phyloP scores from a whole-genome alignment of 2,329 filamentous ascomycete species.

The Talaromyces sp. region DNA sequence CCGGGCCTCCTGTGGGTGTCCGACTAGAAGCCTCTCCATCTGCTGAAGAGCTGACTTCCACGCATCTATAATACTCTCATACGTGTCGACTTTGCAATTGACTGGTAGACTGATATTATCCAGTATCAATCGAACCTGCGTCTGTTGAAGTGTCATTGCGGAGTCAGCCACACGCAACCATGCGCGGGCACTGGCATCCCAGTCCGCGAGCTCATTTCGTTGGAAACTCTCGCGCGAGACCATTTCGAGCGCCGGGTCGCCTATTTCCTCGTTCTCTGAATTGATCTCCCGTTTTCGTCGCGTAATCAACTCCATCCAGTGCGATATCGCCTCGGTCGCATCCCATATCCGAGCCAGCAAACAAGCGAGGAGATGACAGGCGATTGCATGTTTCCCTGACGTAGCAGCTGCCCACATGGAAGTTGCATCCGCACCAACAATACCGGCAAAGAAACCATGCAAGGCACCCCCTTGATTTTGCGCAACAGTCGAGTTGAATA shows the following conservation, averaged over 20 bases:
- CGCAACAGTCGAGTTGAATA: background rate
- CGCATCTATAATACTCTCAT: background rate
- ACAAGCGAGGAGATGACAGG: constrained; percentile 29
- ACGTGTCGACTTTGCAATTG: background rate
- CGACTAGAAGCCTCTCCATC: background rate
- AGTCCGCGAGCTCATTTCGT: background rate
- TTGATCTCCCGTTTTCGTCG: background rate
- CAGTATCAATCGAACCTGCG: background rate
- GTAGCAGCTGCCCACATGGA: constrained; percentile 18
- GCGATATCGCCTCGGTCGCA: constrained; percentile 20
- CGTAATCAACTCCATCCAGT: constrained; percentile 27
- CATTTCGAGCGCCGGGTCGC: background rate
- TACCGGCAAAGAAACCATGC: constrained; percentile 5
- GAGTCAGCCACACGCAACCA: background rate
- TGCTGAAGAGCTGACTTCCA: background rate
- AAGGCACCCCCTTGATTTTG: too few species aligned
- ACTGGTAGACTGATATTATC: background rate
- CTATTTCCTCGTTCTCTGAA: background rate
- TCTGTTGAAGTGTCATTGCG: background rate
- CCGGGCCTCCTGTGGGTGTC: background rate
- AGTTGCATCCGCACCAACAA: constrained; percentile 15
- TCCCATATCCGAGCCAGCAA: constrained; percentile 24
- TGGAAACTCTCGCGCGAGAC: background rate
- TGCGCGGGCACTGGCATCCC: constrained; percentile 4
- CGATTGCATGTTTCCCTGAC: constrained; percentile 23